Percentiles rank a stretch among this genome's conserved stretches.
Conservation (phyloP, 2,329 filamentous ascomycete genomes). For the Pseudocercospora cruenta region DNA sequence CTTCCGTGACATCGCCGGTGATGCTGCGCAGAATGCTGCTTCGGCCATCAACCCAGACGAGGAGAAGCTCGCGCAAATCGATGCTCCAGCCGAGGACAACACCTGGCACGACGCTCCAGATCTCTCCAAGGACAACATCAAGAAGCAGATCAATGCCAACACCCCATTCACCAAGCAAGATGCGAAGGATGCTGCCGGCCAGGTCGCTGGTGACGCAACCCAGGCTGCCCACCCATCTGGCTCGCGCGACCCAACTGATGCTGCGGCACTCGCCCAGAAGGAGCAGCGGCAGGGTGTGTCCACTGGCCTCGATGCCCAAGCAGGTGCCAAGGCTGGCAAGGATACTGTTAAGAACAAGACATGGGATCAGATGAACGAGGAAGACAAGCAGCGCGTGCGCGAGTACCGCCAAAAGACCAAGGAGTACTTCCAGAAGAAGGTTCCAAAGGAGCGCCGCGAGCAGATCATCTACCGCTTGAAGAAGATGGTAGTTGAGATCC, state of each 20-base stretch:
- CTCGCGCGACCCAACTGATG: slow-evolving; percentile 58
- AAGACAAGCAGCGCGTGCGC: slow-evolving; percentile 53
- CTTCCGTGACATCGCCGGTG: slow-evolving; percentile 86
- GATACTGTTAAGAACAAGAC: slow-evolving; percentile 57
- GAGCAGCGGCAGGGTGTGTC: slow-evolving; percentile 54
- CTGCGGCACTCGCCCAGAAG: slow-evolving; percentile 57
- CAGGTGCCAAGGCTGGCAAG: slow-evolving; percentile 53
- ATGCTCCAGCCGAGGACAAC: slow-evolving; percentile 84
- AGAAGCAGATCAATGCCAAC: slow-evolving; percentile 66
- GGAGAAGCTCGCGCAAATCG: slow-evolving; percentile 75
- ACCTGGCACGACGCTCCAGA: slow-evolving; percentile 72
- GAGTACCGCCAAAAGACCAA: slow-evolving; percentile 57
- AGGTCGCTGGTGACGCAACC: slow-evolving; percentile 62
- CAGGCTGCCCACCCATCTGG: slow-evolving; percentile 61
- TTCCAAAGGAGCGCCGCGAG: slow-evolving; percentile 89
- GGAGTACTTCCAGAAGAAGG: slow-evolving; percentile 81
- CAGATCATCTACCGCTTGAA: slow-evolving; percentile 90
- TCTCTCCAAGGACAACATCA: slow-evolving; percentile 68
- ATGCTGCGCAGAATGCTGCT: slow-evolving; percentile 81
- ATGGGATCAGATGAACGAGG: slow-evolving; percentile 67
- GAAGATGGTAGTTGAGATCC: slow-evolving; percentile 97
- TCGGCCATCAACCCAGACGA: slow-evolving; percentile 74
- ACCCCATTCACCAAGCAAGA: slow-evolving; percentile 62
- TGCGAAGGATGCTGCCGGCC: slow-evolving; percentile 55
- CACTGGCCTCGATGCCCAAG: slow-evolving; percentile 57